Evolutionary conservation across 2,329 filamentous ascomycete species (phyloP).

Genomic region (Epichloe scottii): DNA sequence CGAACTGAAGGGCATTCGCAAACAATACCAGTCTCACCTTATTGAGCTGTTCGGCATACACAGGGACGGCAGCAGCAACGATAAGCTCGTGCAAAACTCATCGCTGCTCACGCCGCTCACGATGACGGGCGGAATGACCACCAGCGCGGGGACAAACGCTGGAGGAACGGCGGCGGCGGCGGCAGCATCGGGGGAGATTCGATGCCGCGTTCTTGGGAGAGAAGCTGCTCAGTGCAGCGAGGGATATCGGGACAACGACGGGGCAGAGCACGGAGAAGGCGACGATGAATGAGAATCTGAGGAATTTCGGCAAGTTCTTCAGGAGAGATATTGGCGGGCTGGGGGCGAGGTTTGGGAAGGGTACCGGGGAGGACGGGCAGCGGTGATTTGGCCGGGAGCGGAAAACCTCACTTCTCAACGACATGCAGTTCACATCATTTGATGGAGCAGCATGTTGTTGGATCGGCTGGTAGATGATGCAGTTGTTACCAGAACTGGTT

Average conservation of each 20-base stretch:
- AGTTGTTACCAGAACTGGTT: background rate
- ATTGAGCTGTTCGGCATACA: conserved; percentile 75
- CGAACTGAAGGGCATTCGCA: conserved; percentile 85
- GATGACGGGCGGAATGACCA: conserved; percentile 27
- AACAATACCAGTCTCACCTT: conserved; percentile 68
- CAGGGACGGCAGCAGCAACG: conserved; percentile 61
- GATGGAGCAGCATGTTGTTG: too few relatives aligned
- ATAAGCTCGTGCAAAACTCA: conserved; percentile 57
- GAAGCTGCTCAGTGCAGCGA: conserved; percentile 75
- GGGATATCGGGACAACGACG: conserved; percentile 61
- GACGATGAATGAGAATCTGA: conserved; percentile 84
- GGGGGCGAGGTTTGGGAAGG: conserved; percentile 59
- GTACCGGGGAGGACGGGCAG: conserved; percentile 27
- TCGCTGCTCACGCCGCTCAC: conserved; percentile 59
- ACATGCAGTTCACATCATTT: too few relatives aligned
- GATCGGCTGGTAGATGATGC: too few relatives aligned
- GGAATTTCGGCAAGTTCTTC: conserved; percentile 95
- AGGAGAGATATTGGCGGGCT: conserved; percentile 71
- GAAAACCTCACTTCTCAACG: background rate
- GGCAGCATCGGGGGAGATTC: conserved; percentile 42
- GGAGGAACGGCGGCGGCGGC: conserved; percentile 30
- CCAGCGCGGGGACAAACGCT: conserved; percentile 26
- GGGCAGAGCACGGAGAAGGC: conserved; percentile 40
- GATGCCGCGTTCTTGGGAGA: conserved; percentile 75
- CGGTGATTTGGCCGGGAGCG: conserved; percentile 8